Evolutionary conservation across 2,329 filamentous ascomycete species (phyloP).

Genomic region (Stagonosporopsis vannaccii): DNA sequence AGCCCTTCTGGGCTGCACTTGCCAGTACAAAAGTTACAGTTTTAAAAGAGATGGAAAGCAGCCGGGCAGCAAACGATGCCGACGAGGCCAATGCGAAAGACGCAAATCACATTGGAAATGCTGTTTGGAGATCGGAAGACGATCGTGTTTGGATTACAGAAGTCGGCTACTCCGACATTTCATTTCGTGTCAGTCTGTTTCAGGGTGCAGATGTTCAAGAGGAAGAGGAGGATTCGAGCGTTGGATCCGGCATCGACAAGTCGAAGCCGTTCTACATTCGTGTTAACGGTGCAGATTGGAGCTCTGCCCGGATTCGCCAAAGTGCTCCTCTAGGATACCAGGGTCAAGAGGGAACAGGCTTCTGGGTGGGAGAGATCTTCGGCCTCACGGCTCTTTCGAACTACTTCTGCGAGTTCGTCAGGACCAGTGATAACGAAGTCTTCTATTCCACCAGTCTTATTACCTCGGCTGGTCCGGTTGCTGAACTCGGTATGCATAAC

Average conservation of each 20-base stretch:
- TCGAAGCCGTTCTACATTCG: slow-evolving; percentile 80
- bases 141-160: slow-evolving; percentile 83
- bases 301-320: slow-evolving; percentile 73
- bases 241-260: slow-evolving; percentile 64
- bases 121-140: slow-evolving; percentile 72
- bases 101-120: slow-evolving; percentile 78
- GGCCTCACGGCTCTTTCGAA: slow-evolving; percentile 75
- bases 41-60: slow-evolving; percentile 80
- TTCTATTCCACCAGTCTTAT: slow-evolving; percentile 76
- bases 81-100: slow-evolving; percentile 77
- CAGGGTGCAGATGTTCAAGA: slow-evolving; percentile 52
- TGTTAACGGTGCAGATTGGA: slow-evolving; percentile 81
- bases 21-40: slow-evolving; percentile 97
- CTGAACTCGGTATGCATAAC: slow-evolving; percentile 61
- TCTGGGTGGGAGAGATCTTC: slow-evolving; percentile 74
- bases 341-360: slow-evolving; percentile 57
- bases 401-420: slow-evolving; percentile 80
- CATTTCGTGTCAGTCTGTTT: slow-evolving; percentile 76
- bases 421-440: slow-evolving; percentile 69
- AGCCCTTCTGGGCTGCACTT: slow-evolving; percentile 92
- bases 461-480: slow-evolving; percentile 66
- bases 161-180: slow-evolving; percentile 78
- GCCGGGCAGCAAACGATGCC: slow-evolving; percentile 75
- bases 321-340: slow-evolving; percentile 56
- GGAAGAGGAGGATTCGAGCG: slow-evolving; percentile 46